A percentile compares a stretch with the other conserved stretches of the same genome.
Evolutionary conservation across 2,329 filamentous ascomycete species (phyloP).

Genomic region (Neoarthrinium moseri): DNA sequence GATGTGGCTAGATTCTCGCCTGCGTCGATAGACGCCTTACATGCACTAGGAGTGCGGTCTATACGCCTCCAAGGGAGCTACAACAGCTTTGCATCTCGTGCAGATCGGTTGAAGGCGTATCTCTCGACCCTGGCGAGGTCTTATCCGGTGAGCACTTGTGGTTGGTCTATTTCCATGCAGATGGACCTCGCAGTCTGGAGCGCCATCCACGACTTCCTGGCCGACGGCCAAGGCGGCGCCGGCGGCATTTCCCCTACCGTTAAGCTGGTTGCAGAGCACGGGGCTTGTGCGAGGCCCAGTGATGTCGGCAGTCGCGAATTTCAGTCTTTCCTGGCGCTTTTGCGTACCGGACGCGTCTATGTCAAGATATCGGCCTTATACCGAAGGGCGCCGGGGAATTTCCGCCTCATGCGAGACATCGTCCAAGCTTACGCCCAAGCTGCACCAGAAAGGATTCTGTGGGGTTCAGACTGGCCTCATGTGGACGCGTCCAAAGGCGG

Average conservation of each 20-base stretch:
- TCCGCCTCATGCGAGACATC: not conserved
- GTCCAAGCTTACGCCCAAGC: not conserved
- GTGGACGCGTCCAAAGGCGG: not conserved
- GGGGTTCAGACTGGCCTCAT: not conserved
- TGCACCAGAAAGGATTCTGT: not conserved
- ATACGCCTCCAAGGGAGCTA: not conserved
- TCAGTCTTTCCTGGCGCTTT: not conserved
- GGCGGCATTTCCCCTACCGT: too few species aligned
- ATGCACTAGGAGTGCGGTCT: not conserved
- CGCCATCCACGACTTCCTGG: not conserved
- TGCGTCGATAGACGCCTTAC: not conserved
- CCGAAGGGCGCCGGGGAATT: not conserved
- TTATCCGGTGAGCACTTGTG: not conserved
- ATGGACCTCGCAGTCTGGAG: not conserved
- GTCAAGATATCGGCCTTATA: constrained; percentile 2
- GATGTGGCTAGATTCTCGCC: not conserved
- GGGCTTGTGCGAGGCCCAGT: not conserved
- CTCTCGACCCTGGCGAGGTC: not conserved
- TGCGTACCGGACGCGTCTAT: not conserved
- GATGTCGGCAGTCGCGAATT: not conserved
- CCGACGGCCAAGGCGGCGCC: too few species aligned
- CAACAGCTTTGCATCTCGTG: not conserved
- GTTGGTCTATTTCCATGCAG: not conserved
- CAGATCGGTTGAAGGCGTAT: not conserved
- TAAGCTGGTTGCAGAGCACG: not conserved